Percentiles rank a stretch among this genome's conserved stretches.
Conservation (phyloP, 805 yeast genomes). For the Metschnikowia aberdeeniae region DNA sequence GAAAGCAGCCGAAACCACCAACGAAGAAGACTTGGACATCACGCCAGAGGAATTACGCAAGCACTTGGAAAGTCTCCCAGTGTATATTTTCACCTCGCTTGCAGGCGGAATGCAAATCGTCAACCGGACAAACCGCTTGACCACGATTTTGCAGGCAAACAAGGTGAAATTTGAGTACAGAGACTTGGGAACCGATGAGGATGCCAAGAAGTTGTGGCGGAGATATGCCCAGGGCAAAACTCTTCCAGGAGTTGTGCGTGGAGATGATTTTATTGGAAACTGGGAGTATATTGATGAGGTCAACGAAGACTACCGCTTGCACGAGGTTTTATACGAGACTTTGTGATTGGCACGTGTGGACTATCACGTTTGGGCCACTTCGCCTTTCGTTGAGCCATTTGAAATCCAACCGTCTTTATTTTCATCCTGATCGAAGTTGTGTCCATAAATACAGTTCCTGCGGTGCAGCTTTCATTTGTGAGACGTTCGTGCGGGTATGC, state of each 20-base stretch:
- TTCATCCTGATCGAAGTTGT: no score
- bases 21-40: slow-evolving; percentile 28
- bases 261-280: slow-evolving; percentile 78
- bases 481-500: no score
- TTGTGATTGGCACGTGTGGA: slow-evolving; percentile 21
- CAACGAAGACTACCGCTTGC: slow-evolving; percentile 69
- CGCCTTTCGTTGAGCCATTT: no score
- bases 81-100: slow-evolving; percentile 76
- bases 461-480: no score
- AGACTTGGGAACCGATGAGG: slow-evolving; percentile 84
- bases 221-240: slow-evolving; percentile 66
- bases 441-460: no score
- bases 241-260: slow-evolving; percentile 82
- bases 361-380: background rate
- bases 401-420: no score
- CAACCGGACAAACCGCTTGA: slow-evolving; percentile 70
- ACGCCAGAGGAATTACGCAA: slow-evolving; percentile 42
- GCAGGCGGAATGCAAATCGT: slow-evolving; percentile 84
- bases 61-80: slow-evolving; percentile 50
- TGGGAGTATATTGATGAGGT: slow-evolving; percentile 84
- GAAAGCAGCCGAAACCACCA: background rate
- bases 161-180: slow-evolving; percentile 61
- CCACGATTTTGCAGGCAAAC: slow-evolving; percentile 72
- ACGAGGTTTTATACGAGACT: slow-evolving; percentile 62
- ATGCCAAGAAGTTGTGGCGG: slow-evolving; percentile 81